Conservation (phyloP, 1,284 basidiomycete species). For the Hemileia vastatrix region DNA sequence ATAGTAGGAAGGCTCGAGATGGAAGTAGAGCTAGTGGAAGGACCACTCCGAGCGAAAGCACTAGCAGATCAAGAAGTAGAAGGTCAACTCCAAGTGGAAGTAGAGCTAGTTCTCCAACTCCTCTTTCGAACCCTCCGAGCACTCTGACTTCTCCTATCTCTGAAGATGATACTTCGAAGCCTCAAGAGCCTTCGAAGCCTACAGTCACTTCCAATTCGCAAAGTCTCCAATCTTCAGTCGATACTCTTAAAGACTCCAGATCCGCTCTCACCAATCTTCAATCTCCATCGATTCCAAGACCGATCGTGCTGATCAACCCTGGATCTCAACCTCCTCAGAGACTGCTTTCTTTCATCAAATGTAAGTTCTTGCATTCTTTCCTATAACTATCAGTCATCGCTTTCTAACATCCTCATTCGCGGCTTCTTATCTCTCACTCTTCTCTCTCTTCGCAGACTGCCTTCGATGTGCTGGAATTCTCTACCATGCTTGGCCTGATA, state of each 20-base stretch:
- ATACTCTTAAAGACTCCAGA: too few relatives aligned
- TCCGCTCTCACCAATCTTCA: too few relatives aligned
- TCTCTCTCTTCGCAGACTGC: slow-evolving; percentile 48
- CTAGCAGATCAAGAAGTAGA: background rate
- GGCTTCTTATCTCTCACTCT: slow-evolving; percentile 44
- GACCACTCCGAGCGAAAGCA: background rate
- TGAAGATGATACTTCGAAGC: background rate
- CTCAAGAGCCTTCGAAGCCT: background rate
- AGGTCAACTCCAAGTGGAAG: background rate
- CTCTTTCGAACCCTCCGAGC: background rate
- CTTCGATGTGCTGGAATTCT: slow-evolving; percentile 51
- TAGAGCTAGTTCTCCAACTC: background rate
- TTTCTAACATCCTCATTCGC: slow-evolving; percentile 32
- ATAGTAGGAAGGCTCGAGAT: background rate
- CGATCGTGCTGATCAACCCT: slow-evolving; percentile 29
- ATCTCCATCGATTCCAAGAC: slow-evolving; percentile 14
- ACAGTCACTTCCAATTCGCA: background rate
- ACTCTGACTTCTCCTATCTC: background rate
- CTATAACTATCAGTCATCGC: slow-evolving; percentile 28
- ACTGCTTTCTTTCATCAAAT: slow-evolving; percentile 38
- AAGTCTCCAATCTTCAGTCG: background rate
- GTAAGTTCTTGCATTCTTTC: background rate
- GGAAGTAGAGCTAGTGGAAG: background rate
- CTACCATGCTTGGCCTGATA: slow-evolving; percentile 50
- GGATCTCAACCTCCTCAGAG: slow-evolving; percentile 33